These are phyloP conservation scores for Pythium guiyangense DNA, from an alignment of 352 stramenopile genomes.

Conservation along the genomic window DNA sequence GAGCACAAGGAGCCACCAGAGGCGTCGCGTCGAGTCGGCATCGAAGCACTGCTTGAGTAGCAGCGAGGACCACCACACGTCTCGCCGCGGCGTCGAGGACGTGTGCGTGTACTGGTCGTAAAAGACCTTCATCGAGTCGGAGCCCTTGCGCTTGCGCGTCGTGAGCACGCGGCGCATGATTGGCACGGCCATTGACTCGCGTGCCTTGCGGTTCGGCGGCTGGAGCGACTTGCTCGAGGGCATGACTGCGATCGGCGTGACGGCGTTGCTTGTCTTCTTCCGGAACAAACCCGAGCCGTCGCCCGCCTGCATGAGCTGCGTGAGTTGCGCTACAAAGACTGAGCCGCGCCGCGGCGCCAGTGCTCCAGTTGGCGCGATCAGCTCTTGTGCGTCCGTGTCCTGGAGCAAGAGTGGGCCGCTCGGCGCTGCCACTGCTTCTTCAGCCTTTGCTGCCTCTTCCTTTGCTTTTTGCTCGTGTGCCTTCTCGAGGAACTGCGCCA, in stretches of 20 bases:
- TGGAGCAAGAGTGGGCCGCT: not conserved
- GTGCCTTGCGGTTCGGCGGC: not conserved
- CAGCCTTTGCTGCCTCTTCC: not conserved
- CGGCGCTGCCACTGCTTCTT: not conserved
- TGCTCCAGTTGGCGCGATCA: not conserved
- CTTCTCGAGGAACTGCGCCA: slow-evolving; percentile 16
- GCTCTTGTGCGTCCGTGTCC: not conserved
- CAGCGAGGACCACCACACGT: slow-evolving; percentile 11
- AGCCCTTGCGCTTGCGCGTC: slow-evolving; percentile 9
- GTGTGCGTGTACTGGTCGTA: slow-evolving; percentile 16
- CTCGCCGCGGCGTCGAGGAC: not conserved
- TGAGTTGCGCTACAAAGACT: not conserved
- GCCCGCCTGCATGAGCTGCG: not conserved
- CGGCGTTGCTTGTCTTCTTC: slow-evolving; percentile 7
- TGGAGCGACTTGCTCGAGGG: not conserved
- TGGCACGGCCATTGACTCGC: not conserved
- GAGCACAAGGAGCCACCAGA: slow-evolving; percentile 48
- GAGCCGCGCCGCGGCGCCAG: not conserved
- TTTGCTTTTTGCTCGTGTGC: slow-evolving; percentile 15
- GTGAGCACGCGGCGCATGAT: slow-evolving; percentile 19
- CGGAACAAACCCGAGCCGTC: not conserved
- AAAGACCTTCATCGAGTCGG: slow-evolving; percentile 12
- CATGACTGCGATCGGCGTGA: slow-evolving; percentile 4
- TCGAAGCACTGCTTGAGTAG: slow-evolving; percentile 38
- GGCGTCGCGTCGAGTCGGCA: slow-evolving; percentile 33